phyloP scores from a whole-genome alignment of 2,329 filamentous ascomycete species.

The Byssothecium circinans region DNA sequence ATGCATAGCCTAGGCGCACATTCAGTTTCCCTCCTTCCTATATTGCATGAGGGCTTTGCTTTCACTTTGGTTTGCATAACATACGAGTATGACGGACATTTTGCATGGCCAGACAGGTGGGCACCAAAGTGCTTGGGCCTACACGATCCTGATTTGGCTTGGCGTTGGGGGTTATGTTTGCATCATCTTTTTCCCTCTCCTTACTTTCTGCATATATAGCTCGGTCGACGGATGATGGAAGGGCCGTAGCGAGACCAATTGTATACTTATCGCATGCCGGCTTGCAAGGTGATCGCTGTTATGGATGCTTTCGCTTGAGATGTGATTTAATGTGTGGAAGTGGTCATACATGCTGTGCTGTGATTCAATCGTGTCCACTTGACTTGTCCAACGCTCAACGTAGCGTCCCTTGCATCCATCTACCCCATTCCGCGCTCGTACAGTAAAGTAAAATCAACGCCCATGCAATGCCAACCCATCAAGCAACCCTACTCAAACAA shows the following conservation, averaged over 20 bases:
- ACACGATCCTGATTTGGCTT: slow-evolving; percentile 24
- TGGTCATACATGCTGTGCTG: slow-evolving; percentile 1
- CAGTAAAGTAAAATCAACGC: slow-evolving; percentile 6
- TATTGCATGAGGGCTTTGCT: slow-evolving; percentile 1
- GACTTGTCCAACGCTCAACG: not conserved
- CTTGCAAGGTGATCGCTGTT: not conserved
- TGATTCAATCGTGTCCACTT: not conserved
- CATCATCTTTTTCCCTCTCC: not conserved
- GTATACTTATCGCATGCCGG: not conserved
- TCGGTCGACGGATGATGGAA: not conserved
- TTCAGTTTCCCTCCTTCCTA: slow-evolving; percentile 15
- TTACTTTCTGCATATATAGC: not conserved
- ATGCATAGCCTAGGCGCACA: slow-evolving; percentile 33
- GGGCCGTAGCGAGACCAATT: not conserved
- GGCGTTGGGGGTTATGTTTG: slow-evolving; percentile 25
- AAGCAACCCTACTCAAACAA: not conserved
- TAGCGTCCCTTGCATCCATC: not conserved
- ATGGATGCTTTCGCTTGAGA: not conserved
- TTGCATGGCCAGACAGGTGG: slow-evolving; percentile 22
- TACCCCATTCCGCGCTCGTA: not conserved
- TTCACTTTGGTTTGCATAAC: slow-evolving; percentile 31
- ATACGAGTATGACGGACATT: slow-evolving; percentile 28
- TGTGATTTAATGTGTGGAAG: not conserved
- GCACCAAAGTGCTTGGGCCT: slow-evolving; percentile 45
- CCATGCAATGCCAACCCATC: slow-evolving; percentile 8